Evolutionary conservation across 2,329 filamentous ascomycete species (phyloP).

Genomic region (Epichloe sylvatica): DNA sequence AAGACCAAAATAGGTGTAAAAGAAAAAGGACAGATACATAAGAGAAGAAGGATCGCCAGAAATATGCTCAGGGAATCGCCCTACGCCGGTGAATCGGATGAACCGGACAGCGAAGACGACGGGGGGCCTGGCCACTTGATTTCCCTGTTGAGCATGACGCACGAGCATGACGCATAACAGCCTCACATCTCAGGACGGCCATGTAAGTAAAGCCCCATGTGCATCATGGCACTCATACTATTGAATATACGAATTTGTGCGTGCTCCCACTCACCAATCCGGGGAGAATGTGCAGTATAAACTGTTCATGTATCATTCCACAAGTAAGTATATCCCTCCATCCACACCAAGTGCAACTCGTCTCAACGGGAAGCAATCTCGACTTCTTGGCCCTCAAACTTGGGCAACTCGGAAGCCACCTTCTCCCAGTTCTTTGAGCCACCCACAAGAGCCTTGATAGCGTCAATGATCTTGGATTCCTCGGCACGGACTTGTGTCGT

Average conservation of each 20-base stretch:
- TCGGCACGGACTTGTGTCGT: slow-evolving; percentile 81
- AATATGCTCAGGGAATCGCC: no score
- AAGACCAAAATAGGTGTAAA: no score
- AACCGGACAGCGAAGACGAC: no score
- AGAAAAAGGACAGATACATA: no score
- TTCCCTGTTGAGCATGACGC: not conserved
- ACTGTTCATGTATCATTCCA: no score
- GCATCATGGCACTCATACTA: not conserved
- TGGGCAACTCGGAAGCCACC: slow-evolving; percentile 62
- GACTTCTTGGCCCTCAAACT: slow-evolving; percentile 65
- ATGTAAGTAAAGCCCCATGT: not conserved
- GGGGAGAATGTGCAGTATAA: no score
- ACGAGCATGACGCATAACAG: not conserved
- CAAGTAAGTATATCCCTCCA: not conserved
- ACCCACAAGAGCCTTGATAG: slow-evolving; percentile 44
- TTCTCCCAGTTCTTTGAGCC: slow-evolving; percentile 49
- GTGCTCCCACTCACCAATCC: no score
- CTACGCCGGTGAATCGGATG: no score
- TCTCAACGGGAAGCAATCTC: slow-evolving; percentile 26
- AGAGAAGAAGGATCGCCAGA: no score
- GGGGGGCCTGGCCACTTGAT: no score
- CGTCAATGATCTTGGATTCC: slow-evolving; percentile 64
- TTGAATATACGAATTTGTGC: not conserved
- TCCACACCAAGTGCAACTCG: not conserved
- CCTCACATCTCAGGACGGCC: not conserved